Base-by-base conservation (phyloP, 140 eudicot species). In the Erigeron philadelphicus region DNA sequence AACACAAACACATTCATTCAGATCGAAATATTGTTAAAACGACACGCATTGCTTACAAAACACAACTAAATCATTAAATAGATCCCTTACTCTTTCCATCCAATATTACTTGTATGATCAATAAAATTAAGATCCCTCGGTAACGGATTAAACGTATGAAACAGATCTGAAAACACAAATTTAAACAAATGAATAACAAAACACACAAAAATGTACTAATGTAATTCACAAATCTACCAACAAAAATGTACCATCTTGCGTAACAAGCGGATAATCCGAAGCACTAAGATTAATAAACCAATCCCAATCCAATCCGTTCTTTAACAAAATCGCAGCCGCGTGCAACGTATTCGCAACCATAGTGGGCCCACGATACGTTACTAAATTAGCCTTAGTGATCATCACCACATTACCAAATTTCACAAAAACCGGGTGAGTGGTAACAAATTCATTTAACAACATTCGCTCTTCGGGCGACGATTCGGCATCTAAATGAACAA, bases 281-380 rank as follows among this genome's bases (percentile, higher is more conserved):
- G 97, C 95, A 57, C 95, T 87, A 56, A 90, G 87, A 83, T 90
- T 90, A 23, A 90, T 87, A 82, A 90, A 90, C 97, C 97, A 90
- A 65, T 90, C 97, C 97, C 97, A 90, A 5, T 90, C 88, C 4
- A 86, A 87, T 41, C 95, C 97, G 25, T 88, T 83, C 79, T 71
- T 84, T 75, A 90, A 64, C 87, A 88, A 64, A 40, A 90, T 84
- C 31, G 97, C 90, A 11, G 97, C 96, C 7, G 97, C 97, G 61
- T 90, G 95, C 9, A 90, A 81, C 17, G 97, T 90, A 66, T 90
- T 90, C 16, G 97, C 90, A 64, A 90, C 97, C 97, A 88, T 90
- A 0, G 97, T 90, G 3, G 97, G 97, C 1, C 97, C 97, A 6
- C 95, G 88, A 75, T 90, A 90, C 4, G 96, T 88, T 3, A 90